Conservation (phyloP, 768 basidiomycete genomes). For the Phlebiopsis flavidoalba region DNA sequence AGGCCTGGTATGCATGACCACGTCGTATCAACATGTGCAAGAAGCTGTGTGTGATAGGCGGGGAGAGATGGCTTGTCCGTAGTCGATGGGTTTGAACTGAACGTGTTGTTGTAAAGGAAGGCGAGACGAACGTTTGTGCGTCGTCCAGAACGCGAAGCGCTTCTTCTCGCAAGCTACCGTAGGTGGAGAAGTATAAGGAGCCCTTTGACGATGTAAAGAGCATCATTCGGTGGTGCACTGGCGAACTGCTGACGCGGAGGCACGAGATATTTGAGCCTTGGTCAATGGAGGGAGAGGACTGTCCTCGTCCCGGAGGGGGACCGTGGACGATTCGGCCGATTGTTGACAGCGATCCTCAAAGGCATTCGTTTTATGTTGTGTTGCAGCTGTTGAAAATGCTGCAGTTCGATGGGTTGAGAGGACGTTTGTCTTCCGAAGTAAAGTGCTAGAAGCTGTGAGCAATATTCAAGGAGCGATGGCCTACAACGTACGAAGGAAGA, state of each 20-base stretch:
- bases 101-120: slow-evolving; percentile 15
- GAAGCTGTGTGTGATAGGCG: slow-evolving; percentile 60
- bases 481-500: background rate
- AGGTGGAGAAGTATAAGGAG: slow-evolving; percentile 42
- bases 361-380: background rate
- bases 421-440: background rate
- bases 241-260: slow-evolving; percentile 49
- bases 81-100: slow-evolving; percentile 39
- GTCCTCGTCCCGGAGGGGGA: background rate
- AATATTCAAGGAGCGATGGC: background rate
- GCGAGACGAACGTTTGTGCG: slow-evolving; percentile 10
- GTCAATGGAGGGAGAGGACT: slow-evolving; percentile 10
- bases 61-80: slow-evolving; percentile 47
- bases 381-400: background rate
- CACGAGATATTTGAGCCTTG: slow-evolving; percentile 24
- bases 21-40: slow-evolving; percentile 59
- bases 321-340: background rate
- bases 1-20: slow-evolving; percentile 44
- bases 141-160: slow-evolving; percentile 19
- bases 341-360: background rate
- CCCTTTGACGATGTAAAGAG: slow-evolving; percentile 55
- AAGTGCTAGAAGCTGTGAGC: background rate
- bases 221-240: slow-evolving; percentile 31
- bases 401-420: background rate
- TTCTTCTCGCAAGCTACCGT: slow-evolving; percentile 12